phyloP scores from a whole-genome alignment of 2,329 filamentous ascomycete genomes.

The Beauveria scarabaeidicola region DNA sequence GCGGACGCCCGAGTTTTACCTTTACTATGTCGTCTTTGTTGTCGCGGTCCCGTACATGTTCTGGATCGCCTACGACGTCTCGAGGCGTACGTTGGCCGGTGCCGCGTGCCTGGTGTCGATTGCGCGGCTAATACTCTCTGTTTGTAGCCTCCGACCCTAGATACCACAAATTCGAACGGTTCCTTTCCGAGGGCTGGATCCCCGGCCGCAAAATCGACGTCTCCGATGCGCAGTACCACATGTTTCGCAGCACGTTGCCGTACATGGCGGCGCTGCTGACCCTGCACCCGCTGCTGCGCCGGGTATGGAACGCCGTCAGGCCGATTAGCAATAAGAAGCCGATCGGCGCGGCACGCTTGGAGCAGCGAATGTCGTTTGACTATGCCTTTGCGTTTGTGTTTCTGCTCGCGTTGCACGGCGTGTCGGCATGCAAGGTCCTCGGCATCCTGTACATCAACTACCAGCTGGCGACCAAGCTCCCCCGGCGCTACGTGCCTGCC shows the following conservation, averaged over 20 bases:
- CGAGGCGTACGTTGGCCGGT: constrained; percentile 51
- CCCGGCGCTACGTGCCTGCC: constrained; percentile 60
- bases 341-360: constrained; percentile 48
- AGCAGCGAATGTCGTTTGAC: constrained; percentile 74
- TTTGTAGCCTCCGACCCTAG: constrained; percentile 66
- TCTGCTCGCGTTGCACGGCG: constrained; percentile 70
- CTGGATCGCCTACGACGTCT: constrained; percentile 79
- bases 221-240: constrained; percentile 79
- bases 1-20: constrained; percentile 75
- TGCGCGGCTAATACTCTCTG: neutral
- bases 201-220: constrained; percentile 87
- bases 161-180: constrained; percentile 63
- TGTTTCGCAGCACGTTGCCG: constrained; percentile 79
- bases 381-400: constrained; percentile 73
- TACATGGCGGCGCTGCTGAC: constrained; percentile 66
- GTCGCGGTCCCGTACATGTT: constrained; percentile 76
- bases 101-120: neutral
- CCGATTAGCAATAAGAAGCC: constrained; percentile 24
- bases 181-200: constrained; percentile 80
- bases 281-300: constrained; percentile 71
- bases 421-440: constrained; percentile 77
- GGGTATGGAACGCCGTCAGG: constrained; percentile 54
- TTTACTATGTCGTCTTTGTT: constrained; percentile 66
- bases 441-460: constrained; percentile 76
- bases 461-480: constrained; percentile 63